Evolutionary conservation across 495 filamentous ascomycete species (phyloP), one percentile per base, ranked within the genome.

Genomic region (Aspergillus sclerotioniger): DNA sequence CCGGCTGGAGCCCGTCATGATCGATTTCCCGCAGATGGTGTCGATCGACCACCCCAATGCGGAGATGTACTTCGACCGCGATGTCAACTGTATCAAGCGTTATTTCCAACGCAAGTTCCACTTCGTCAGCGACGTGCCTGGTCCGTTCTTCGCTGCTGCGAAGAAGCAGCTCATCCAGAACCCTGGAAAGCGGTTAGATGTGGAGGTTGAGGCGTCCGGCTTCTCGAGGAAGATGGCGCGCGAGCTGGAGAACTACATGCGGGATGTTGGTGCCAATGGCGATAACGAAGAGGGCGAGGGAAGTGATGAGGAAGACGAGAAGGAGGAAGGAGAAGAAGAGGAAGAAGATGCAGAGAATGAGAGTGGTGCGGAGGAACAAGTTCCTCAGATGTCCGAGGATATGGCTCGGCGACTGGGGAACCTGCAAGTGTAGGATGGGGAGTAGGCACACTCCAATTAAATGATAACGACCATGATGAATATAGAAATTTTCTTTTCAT

Each of bases 1-100:
- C 53, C 61, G 59, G 60, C 66, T 79, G 58, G 62, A 64, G 15
- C 92, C 94, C 6, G 82, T 95, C 51, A 71, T 98, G 28, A 99
- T 99, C 63, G 95, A 99, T 74, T 99, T 99, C 70, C 94, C 94
- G 1, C 94, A 99, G 74, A 96, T 96, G 88, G 83, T 98, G 3
- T 96, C 91, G n/a, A 88, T 96, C 63, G 90, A 95, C 63, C 95
- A 99, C 67, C 72, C 72, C 12, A 96, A 99, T 67, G 95, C 94
- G 53, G 85, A 91, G 62, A 92, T 90, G 81, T 96, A 97, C 71
- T 98, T 98, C 63, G 89, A 97, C 63, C 87, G 94, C 39, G 94
- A 99, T 62, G 91, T 98, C 35, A 80, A 87, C 63, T 98, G 95
- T 72, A 85, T 99, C 68, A 97, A 96, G 78, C 81, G 85, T 17